Percentiles rank a stretch among this genome's conserved stretches.
Conservation (phyloP, 176 grass and related monocot genomes). For the Oryza officinalis region DNA sequence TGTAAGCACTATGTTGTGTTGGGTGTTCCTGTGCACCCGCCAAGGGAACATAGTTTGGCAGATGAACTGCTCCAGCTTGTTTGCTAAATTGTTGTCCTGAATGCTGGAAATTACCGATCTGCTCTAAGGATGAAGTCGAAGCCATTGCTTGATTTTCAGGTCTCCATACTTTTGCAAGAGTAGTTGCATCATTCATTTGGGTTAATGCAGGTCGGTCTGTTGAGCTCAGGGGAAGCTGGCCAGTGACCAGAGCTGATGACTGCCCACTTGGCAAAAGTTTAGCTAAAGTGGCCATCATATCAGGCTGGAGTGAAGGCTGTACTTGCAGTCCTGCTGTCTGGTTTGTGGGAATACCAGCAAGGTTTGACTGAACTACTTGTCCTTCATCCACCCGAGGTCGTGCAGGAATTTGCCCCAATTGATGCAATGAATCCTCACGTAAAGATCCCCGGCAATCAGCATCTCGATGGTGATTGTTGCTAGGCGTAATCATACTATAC, state of each 20-base stretch:
- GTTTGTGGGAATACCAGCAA: constrained; percentile 31
- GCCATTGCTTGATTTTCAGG: constrained; percentile 41
- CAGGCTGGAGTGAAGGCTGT: constrained; percentile 66
- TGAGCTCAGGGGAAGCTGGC: constrained; percentile 46
- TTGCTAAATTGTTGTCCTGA: constrained; percentile 49
- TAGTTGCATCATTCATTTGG: constrained; percentile 39
- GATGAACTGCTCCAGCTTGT: constrained; percentile 43
- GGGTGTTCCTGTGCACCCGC: constrained; percentile 36
- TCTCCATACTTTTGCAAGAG: constrained; percentile 33
- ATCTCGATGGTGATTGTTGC: constrained; percentile 29
- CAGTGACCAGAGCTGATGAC: constrained; percentile 37
- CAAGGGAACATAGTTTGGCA: constrained; percentile 43
- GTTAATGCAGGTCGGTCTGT: constrained; percentile 8
- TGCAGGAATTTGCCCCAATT: constrained; percentile 21
- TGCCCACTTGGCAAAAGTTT: constrained; percentile 67
- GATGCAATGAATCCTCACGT: constrained; percentile 38
- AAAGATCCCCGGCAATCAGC: constrained; percentile 43
- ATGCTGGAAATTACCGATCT: constrained; percentile 45
- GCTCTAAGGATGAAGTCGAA: constrained; percentile 36
- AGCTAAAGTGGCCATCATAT: constrained; percentile 77
- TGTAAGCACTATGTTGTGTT: constrained; percentile 46
- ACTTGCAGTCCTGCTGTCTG: constrained; percentile 46
- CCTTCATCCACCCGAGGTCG: constrained; percentile 41
- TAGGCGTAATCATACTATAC: constrained; percentile 36
- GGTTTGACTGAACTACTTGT: constrained; percentile 39